Base-by-base conservation (phyloP, 371 early-diverging fungal species). In the Rhizopus arrhizus region DNA sequence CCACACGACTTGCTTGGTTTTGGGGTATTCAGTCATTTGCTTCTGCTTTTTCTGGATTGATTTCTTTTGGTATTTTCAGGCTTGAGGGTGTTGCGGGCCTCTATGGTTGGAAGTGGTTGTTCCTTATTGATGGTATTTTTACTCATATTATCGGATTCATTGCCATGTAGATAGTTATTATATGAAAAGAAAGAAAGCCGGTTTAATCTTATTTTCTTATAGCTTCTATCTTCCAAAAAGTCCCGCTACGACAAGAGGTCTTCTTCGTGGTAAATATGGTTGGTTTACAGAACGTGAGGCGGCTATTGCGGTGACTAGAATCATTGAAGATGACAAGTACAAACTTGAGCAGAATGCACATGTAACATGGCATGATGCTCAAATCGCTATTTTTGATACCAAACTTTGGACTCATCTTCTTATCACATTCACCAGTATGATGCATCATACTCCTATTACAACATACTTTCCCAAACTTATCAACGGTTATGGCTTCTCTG, bases 11-110 rank as follows among this genome's bases (percentile, higher is more conserved):
- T 2, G 68, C 68, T 48, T 82, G 72, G 63, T 85, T 87, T 54
- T 87, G 88, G 88, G 80, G 79, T 15, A 68, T 82, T 31, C 77
- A 84, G 46, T 56, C 80, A 3, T 66, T 86, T 47, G 85, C 88
- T n/a, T 80, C 81, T 31, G 82, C 88, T 2, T 69, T 76, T 42
- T 82, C 84, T 1, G 88, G 88, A 31, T 58, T 85, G 10, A 68
- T 87, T 13, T 73, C 88, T 0, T 85, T 78, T 57, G 83, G 77
- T 13, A 72, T 88, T 42, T 76, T 88, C 48, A 73, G 76, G 12
- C 35, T 88, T 66, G 58, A 72, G 5, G 85, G 86, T 50, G 42
- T 78, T 33, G 81, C 60, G 12, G 85, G 81, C 22, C 71, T 85
- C n/a, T 53, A 74, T 1, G 84, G 86, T 11, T 83, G 84, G 85